Evolutionary conservation across 2,329 filamentous ascomycete genomes (phyloP).

Genomic region (Neonectria coccinea): DNA sequence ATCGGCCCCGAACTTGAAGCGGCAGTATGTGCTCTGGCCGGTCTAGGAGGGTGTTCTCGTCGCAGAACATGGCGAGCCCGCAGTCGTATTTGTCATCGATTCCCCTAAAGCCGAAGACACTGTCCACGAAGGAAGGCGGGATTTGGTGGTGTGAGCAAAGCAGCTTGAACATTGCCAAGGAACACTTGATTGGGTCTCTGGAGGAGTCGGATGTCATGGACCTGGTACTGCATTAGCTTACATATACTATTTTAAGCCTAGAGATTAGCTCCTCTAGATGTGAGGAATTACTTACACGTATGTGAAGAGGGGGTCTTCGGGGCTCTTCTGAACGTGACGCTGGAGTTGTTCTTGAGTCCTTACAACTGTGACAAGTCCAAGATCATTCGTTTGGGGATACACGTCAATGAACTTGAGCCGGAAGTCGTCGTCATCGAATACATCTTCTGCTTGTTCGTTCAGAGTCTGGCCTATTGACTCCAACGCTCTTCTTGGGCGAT

Average conservation of each 20-base stretch:
- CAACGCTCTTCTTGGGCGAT: neutral
- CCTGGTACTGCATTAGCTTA: neutral
- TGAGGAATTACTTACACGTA: slow-evolving; percentile 22
- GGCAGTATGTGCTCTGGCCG: neutral
- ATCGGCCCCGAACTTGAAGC: slow-evolving; percentile 17
- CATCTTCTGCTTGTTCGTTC: neutral
- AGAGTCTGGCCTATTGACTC: neutral
- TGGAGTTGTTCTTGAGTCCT: neutral
- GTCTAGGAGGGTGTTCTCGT: slow-evolving; percentile 29
- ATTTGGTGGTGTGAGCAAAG: slow-evolving; percentile 33
- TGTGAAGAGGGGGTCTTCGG: slow-evolving; percentile 13
- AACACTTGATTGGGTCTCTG: slow-evolving; percentile 11
- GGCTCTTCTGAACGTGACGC: neutral
- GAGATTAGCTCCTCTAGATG: no score
- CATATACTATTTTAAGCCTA: no score
- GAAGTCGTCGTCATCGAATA: slow-evolving; percentile 1
- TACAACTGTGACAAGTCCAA: neutral
- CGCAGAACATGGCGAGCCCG: slow-evolving; percentile 29
- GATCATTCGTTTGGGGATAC: neutral
- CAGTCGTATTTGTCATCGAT: slow-evolving; percentile 12
- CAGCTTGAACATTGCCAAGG: slow-evolving; percentile 27
- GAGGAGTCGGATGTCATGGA: slow-evolving; percentile 31
- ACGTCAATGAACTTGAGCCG: slow-evolving; percentile 12
- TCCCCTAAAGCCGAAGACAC: slow-evolving; percentile 25
- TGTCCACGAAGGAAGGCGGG: slow-evolving; percentile 13